A percentile compares a stretch with the other conserved stretches of the same genome.
Evolutionary conservation across 352 stramenopile species (phyloP).

Genomic region (Phytopythium mirpurense): DNA sequence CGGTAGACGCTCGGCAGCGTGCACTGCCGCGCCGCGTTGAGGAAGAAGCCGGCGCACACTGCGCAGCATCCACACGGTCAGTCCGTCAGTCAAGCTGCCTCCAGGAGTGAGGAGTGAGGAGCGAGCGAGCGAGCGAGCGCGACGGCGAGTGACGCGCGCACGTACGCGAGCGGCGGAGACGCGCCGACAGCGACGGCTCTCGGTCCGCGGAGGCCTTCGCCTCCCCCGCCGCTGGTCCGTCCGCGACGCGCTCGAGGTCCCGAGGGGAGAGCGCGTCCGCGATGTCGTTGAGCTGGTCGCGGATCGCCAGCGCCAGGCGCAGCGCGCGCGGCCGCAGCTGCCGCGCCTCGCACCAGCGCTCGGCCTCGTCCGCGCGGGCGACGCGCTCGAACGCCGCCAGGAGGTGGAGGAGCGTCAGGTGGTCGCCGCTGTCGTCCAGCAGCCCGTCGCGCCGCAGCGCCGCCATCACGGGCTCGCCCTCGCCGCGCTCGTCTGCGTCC

Average conservation of each 20-base stretch:
- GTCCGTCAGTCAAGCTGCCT: no score
- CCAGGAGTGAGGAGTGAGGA: no score
- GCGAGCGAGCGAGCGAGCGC: no score
- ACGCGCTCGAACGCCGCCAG: slow-evolving; percentile 34
- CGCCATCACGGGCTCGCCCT: slow-evolving; percentile 39
- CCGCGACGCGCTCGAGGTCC: slow-evolving; percentile 22
- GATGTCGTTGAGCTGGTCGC: slow-evolving; percentile 59
- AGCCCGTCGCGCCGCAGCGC: slow-evolving; percentile 33
- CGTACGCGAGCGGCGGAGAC: slow-evolving; percentile 25
- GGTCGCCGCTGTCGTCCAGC: slow-evolving; percentile 49
- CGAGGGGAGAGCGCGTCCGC: slow-evolving; percentile 22
- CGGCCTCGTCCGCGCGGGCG: slow-evolving; percentile 15
- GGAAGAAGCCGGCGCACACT: slow-evolving; percentile 66
- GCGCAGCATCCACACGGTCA: no score
- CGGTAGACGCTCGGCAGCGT: slow-evolving; percentile 64
- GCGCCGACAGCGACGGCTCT: slow-evolving; percentile 19
- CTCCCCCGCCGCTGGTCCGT: not conserved
- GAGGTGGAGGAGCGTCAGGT: slow-evolving; percentile 45
- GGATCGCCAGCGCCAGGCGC: slow-evolving; percentile 43
- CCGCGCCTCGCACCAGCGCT: slow-evolving; percentile 49
- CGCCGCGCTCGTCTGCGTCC: slow-evolving; percentile 10
- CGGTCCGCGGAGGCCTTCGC: not conserved
- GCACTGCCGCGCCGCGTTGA: slow-evolving; percentile 53
- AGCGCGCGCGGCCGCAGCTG: slow-evolving; percentile 48
- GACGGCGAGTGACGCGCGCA: not conserved